Base-by-base conservation (phyloP, 2,329 filamentous ascomycete species). In the Botrytis fabae region DNA sequence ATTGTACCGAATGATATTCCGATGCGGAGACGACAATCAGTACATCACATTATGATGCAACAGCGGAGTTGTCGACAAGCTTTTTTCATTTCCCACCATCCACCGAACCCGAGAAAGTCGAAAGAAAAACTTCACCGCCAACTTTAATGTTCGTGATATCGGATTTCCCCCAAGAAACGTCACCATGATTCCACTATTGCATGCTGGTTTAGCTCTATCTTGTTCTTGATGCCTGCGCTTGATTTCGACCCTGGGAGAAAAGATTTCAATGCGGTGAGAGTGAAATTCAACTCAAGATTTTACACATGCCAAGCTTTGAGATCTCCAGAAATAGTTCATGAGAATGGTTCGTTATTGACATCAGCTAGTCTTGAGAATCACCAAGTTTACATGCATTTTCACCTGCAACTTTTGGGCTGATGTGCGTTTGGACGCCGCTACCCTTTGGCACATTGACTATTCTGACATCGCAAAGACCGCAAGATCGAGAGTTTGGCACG, bases 1-100 rank as follows among this genome's bases (percentile, higher is more conserved):
- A 54, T 42, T 42, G 35, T 57, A 40, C 48, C 48, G 65, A 57
- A 57, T 22, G 35, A 57, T 68, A 20, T 68, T 54, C 64, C 64
- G 46, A 57, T 57, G 65, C 65, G 65, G 65, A 68, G 65, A 32
- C 40, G 32, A 40, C 38, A 66, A 66, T 51, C 44, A 51, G 46
- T 38, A 51, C 46, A 68, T 68, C 46, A 51, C 46, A 54, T 68
- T 25, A 54, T 68, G 65, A 68, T 68, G 65, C 65, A 68, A 57
- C 64, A 68, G 64, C 64, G 46, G 48, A 57, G 48, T 18, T 22
- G 8, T 51, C 64, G 40, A 42, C 25, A 68, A 68, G 63, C 32
- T 54, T 54, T 66, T 68, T 68, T 68, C 48, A 57, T 57, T 57
- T 57, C 51, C 51, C 51, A 57, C 48, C 25, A 42, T 42, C 25